Evolutionary conservation across 2,329 filamentous ascomycete genomes (phyloP), one percentile per base, ranked within the genome.

Genomic region (Diplocarpon mali): DNA sequence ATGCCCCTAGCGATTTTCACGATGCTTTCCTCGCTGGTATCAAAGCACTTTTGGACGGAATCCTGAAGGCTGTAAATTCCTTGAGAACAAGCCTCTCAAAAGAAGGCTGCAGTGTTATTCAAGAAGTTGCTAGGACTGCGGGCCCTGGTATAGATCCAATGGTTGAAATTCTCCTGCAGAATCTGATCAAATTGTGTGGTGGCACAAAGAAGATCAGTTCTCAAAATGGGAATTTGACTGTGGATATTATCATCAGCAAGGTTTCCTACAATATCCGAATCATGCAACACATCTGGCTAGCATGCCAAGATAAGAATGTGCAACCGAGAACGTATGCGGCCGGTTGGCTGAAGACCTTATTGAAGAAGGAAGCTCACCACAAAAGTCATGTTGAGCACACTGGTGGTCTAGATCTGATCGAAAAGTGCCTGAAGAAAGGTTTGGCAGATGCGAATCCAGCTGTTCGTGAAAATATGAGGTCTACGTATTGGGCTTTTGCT

Each of bases 201-300:
- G 81, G 80, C 17, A 93, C 90, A 38, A 98, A 98, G 65, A 94
- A 93, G 64, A 95, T 98, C 54, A 80, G 78, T 46, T 87, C 87
- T 0, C 82, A 94, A 58, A 81, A 84, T 52, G 90, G 85, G 42
- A 89, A 93, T 59, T 63, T 69, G 13, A 86, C 85, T 0, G 80
- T 95, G n/a, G 82, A 92, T 53, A 78, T 73, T 15, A 80, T 98
- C 42, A 75, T 96, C 51, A 76, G 78, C 50, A 80, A 83, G 55
- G 83, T 83, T 27, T 82, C 88, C 0, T 96, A 90, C 65, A 89
- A 75, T 50, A 69, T 72, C 48, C 82, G 88, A 24, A 72, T 95
- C 50, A 75, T 95, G 71, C 85, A 94, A 62, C 90, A 96, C 58
- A 70, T 96, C 38, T 85, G 80, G 69, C 68, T 69, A 43, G 89